Percentiles rank a stretch among this genome's conserved stretches.
phyloP scores from a whole-genome alignment of 257 asterid genomes.

The Knoxia roxburghii region DNA sequence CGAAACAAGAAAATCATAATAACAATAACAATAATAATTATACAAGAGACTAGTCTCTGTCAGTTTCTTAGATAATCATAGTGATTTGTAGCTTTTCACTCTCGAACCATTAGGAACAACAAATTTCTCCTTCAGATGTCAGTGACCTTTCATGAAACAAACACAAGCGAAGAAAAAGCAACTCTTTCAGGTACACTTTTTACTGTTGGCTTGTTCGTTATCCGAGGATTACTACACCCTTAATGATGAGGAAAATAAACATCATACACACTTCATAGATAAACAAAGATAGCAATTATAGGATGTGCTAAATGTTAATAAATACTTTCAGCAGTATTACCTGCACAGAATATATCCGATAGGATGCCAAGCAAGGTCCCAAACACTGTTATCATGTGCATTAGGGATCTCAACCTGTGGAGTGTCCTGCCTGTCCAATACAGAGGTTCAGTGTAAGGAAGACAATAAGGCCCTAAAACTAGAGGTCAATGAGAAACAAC shows the following conservation, averaged over 20 bases:
- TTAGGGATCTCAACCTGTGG: conserved; percentile 90
- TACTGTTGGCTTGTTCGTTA: no score
- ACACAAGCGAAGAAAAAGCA: no score
- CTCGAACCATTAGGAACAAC: no score
- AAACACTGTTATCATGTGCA: conserved; percentile 95
- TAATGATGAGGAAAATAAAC: not conserved
- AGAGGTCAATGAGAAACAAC: not conserved
- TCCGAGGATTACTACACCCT: no score
- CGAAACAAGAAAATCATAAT: no score
- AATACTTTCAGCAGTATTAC: conserved; percentile 23
- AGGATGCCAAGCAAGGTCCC: conserved; percentile 99
- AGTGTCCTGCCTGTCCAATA: conserved; percentile 71
- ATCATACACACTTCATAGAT: not conserved
- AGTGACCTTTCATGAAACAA: no score
- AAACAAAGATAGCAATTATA: not conserved
- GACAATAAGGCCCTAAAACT: not conserved
- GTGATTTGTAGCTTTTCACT: no score
- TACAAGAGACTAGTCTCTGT: no score
- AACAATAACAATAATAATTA: no score
- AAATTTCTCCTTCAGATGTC: no score
- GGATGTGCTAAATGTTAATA: not conserved
- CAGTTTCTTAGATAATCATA: no score
- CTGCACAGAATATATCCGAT: conserved; percentile 96
- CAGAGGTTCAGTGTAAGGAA: conserved; percentile 21
- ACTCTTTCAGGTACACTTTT: no score